phyloP scores from a whole-genome alignment of 805 yeast species.

The Yarrowia bubula region DNA sequence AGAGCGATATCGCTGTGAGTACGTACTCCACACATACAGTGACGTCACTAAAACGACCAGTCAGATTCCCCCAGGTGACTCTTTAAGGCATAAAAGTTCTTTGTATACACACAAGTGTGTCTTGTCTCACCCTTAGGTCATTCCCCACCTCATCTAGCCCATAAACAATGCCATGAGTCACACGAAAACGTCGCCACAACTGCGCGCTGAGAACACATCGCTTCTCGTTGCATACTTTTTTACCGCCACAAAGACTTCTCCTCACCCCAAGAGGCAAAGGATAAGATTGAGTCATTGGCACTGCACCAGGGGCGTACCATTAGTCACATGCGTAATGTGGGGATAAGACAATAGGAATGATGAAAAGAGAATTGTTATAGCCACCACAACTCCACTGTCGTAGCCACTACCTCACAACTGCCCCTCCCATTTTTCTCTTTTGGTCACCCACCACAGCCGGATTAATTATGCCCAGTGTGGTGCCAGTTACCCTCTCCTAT shows the following conservation, averaged over 20 bases:
- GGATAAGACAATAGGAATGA: background rate
- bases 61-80: no score
- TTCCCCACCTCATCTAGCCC: no score
- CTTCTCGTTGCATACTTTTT: background rate
- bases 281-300: slow-evolving; percentile 25
- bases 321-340: slow-evolving; percentile 24
- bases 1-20: no score
- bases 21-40: no score
- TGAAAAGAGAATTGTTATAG: background rate
- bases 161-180: no score
- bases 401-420: background rate
- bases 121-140: no score
- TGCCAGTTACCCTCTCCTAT: slow-evolving; percentile 15
- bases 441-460: slow-evolving; percentile 13
- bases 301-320: slow-evolving; percentile 26
- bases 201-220: no score
- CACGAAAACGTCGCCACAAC: no score
- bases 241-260: background rate
- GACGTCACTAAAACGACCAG: no score
- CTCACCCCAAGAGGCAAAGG: slow-evolving; percentile 14
- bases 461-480: slow-evolving; percentile 13
- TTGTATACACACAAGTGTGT: no score
- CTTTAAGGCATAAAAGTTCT: no score
- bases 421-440: background rate
- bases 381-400: no score